These are phyloP conservation scores for Fusarium sp. DNA, from an alignment of 2,329 filamentous ascomycete species.

Conservation along the genomic window DNA sequence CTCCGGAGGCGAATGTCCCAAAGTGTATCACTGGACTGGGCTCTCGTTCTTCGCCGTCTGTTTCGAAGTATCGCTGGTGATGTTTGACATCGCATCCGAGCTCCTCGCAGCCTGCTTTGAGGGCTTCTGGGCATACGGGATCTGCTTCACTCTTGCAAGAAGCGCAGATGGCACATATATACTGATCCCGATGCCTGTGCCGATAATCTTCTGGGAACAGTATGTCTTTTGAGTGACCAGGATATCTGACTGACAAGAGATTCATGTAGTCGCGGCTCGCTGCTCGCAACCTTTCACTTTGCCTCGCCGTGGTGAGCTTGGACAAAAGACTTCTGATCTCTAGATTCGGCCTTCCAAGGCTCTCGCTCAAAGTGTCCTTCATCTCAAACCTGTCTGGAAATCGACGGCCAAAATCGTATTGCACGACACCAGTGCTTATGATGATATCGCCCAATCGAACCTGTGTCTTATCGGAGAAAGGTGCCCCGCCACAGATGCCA, in stretches of 20 bases:
- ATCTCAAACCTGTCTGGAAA: background rate
- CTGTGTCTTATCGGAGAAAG: background rate
- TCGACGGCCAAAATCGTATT: conserved; percentile 5
- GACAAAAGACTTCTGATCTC: background rate
- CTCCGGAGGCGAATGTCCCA: conserved; percentile 7
- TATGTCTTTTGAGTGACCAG: background rate
- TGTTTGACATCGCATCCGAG: background rate
- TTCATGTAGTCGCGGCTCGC: background rate
- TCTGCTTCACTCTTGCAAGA: background rate
- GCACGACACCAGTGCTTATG: background rate
- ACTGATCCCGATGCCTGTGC: background rate
- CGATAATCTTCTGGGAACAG: background rate
- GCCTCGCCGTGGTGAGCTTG: background rate
- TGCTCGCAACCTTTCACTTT: background rate
- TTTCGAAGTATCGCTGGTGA: background rate
- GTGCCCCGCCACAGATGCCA: background rate
- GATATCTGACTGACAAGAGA: background rate
- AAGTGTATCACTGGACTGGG: background rate
- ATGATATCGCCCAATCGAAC: conserved; percentile 3
- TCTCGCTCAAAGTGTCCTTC: background rate
- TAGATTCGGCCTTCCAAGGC: background rate
- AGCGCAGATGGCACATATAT: background rate
- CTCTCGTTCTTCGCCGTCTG: background rate
- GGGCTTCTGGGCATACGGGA: background rate
- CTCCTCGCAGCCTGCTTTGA: background rate